Conservation (phyloP, 495 filamentous ascomycete genomes). For the Xylaria scruposa region DNA sequence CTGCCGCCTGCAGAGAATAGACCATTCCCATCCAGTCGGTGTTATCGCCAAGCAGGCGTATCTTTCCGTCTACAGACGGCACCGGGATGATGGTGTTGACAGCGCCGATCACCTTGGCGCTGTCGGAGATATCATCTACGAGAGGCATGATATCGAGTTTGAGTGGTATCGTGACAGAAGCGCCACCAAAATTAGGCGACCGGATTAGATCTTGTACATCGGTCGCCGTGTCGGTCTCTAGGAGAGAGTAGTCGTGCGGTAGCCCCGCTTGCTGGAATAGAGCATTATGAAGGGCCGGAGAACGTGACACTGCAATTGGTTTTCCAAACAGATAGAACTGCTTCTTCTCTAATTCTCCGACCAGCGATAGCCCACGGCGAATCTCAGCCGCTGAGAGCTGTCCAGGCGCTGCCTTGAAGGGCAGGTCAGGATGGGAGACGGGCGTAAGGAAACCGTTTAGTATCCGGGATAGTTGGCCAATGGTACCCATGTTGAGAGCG, state of each 20-base stretch:
- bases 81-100: constrained; percentile 87
- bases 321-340: constrained; percentile 87
- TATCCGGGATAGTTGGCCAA: constrained; percentile 87
- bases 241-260: constrained; percentile 82
- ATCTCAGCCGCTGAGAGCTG: constrained; percentile 94
- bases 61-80: constrained; percentile 39
- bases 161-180: constrained; percentile 93
- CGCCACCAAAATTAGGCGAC: constrained; percentile 81
- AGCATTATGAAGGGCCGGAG: constrained; percentile 87
- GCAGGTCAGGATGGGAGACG: constrained; percentile 86
- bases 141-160: constrained; percentile 87
- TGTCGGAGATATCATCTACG: constrained; percentile 78
- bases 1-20: constrained; percentile 75
- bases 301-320: constrained; percentile 79
- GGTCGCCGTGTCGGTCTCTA: constrained; percentile 73
- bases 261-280: constrained; percentile 81
- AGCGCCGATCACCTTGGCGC: constrained; percentile 85
- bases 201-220: constrained; percentile 73
- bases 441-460: constrained; percentile 94
- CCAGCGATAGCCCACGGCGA: constrained; percentile 72
- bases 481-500: constrained; percentile 92
- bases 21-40: constrained; percentile 97
- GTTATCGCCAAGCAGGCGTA: constrained; percentile 79
- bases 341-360: constrained; percentile 79
- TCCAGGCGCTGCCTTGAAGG: constrained; percentile 92